These are phyloP conservation scores for Penicillium brasilianum DNA, from an alignment of 2,329 filamentous ascomycete species.

Conservation along the genomic window DNA sequence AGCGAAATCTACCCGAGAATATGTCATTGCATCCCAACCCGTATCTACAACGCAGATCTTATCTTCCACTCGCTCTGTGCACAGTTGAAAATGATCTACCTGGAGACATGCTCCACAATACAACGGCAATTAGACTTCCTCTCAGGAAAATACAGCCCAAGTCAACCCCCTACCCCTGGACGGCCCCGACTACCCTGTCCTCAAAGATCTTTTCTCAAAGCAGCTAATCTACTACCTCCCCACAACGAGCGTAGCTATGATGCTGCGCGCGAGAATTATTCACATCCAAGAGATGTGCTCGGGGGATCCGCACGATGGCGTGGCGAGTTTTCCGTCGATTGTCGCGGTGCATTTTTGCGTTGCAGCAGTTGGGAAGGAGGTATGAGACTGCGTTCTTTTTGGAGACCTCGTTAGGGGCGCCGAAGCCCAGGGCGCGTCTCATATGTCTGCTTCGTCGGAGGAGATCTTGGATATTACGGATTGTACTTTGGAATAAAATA, in stretches of 20 bases:
- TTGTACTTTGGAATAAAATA: background rate
- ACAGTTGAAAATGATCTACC: conserved; percentile 83
- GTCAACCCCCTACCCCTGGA: conserved; percentile 8
- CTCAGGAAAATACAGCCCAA: conserved; percentile 11
- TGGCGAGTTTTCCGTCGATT: conserved; percentile 6
- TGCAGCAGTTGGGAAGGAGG: conserved; percentile 8
- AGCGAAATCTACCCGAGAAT: conserved; percentile 30
- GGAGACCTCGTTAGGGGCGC: conserved; percentile 5
- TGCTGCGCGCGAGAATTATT: conserved; percentile 84
- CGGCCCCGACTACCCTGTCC: conserved; percentile 9
- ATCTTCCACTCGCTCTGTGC: conserved; percentile 68
- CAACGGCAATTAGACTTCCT: conserved; percentile 79
- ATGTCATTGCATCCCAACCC: conserved; percentile 49
- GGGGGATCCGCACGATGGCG: conserved; percentile 1
- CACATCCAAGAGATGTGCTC: conserved; percentile 74
- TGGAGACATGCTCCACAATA: conserved; percentile 80
- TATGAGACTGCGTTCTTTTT: conserved; percentile 15
- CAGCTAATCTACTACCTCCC: conserved; percentile 75
- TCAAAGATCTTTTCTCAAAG: conserved; percentile 70
- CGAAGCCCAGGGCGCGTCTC: background rate
- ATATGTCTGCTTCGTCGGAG: background rate
- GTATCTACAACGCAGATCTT: conserved; percentile 55
- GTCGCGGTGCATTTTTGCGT: conserved; percentile 10
- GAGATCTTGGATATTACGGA: conserved; percentile 8
- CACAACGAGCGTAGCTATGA: conserved; percentile 80